Evolutionary conservation across 768 basidiomycete genomes (phyloP), one percentile per base, ranked within the genome.

Genomic region (Bullera alba): DNA sequence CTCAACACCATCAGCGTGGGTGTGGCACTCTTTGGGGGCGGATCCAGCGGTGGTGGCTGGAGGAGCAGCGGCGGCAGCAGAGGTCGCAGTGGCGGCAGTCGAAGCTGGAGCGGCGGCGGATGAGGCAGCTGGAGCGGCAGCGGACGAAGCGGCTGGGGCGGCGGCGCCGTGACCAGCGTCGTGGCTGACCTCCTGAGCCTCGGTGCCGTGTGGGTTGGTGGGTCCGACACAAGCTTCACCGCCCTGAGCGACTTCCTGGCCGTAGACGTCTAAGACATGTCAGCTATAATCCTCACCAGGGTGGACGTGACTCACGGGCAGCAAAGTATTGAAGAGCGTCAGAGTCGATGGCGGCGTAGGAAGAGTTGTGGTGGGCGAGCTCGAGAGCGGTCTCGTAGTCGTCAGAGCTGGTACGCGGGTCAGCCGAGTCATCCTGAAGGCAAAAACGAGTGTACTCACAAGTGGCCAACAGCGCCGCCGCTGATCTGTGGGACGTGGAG

Each of bases 241-340:
- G 4, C 61, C 65, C 35, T 57, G 29, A 12, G 61, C 68, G n/a
- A 67, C 59, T 43, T 70, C 68, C 27, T 56, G 43, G 22, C 61
- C 60, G 44, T 60, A 65, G 48, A 59, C 58, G 46, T 61, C 51
- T 30, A 30, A 14, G 30, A 29, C 21, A 22, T 14, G 32, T 42
- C 42, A 51, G 26, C 26, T 30, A 19, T 25, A 15, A 43, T n/a
- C 8, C 17, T 1, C 21, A 38, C 23, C 21, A 10, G 27, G 19
- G 44, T n/a, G 6, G 49, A 49, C n/a, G n/a, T 23, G 43, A 61
- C 28, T 52, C 37, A 42, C 48, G 58, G 27, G 65, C 57, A n/a
- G 68, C 63, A 48, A 64, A 71, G 53, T 65, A 70, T 48, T 69
- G 69, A 27, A 69, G 50, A 10, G 62, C 59, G 48, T 73, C 62